Conservation (phyloP, 805 yeast species). For the Starmerella ratchasimensis region DNA sequence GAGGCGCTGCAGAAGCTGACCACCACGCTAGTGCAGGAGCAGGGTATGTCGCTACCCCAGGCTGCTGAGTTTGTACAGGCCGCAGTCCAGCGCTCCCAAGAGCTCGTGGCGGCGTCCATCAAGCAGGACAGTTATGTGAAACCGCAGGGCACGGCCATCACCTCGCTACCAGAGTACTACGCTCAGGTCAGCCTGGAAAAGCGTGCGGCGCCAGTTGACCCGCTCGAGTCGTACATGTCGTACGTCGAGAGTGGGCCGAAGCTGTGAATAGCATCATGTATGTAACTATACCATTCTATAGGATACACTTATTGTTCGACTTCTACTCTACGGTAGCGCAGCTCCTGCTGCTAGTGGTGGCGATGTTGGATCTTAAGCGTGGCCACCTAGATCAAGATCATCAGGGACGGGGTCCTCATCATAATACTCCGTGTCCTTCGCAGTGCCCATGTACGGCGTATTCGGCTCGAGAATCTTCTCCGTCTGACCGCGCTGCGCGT, state of each 20-base stretch:
- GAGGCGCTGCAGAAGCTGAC: slow-evolving; percentile 14
- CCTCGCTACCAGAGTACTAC: slow-evolving; percentile 6
- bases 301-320: too few species aligned
- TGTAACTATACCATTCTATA: neutral
- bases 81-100: slow-evolving; percentile 5
- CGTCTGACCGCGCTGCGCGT: slow-evolving; percentile 21
- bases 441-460: slow-evolving; percentile 23
- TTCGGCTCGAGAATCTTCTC: slow-evolving; percentile 21
- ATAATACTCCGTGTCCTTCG: slow-evolving; percentile 22
- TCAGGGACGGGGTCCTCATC: slow-evolving; percentile 22
- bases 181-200: slow-evolving; percentile 5
- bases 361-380: too few species aligned
- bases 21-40: slow-evolving; percentile 11
- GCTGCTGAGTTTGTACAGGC: slow-evolving; percentile 22
- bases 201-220: slow-evolving; percentile 8
- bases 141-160: slow-evolving; percentile 6
- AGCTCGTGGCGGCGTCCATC: neutral
- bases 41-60: slow-evolving; percentile 18
- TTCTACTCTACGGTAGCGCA: too few species aligned
- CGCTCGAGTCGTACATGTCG: slow-evolving; percentile 1
- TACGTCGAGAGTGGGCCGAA: slow-evolving; percentile 12
- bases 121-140: neutral
- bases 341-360: neutral
- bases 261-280: neutral
- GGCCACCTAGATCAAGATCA: slow-evolving; percentile 13